phyloP scores from a whole-genome alignment of 176 grass and related monocot species.

The Aegilops tauschii region DNA sequence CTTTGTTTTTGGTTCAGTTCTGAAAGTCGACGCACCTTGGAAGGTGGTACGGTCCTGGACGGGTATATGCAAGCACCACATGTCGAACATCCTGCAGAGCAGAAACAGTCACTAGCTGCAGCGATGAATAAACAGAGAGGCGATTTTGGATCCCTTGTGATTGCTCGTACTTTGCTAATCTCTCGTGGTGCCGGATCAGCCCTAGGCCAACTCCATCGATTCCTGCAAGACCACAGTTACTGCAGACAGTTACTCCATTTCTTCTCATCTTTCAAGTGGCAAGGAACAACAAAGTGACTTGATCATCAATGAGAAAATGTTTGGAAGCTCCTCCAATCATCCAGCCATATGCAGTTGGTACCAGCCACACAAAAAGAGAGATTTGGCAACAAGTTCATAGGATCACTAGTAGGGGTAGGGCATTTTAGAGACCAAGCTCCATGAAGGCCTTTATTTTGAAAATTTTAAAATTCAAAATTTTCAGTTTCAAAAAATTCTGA shows the following conservation, averaged over 20 bases:
- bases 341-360: background rate
- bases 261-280: background rate
- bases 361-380: background rate
- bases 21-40: conserved; percentile 38
- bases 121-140: background rate
- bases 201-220: conserved; percentile 83
- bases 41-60: conserved; percentile 71
- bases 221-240: conserved; percentile 41
- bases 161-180: conserved; percentile 58
- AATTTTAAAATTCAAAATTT: no score
- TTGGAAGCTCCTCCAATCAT: background rate
- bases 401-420: no score
- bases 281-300: background rate
- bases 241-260: background rate
- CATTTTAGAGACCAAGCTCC: no score
- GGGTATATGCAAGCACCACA: conserved; percentile 93
- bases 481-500: no score
- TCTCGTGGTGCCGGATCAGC: conserved; percentile 60
- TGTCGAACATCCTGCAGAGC: conserved; percentile 66
- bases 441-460: no score
- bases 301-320: background rate
- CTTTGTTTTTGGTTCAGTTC: background rate
- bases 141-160: background rate
- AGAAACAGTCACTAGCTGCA: background rate
- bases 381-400: background rate